These are phyloP conservation scores for Mucuna pruriens DNA, from an alignment of 306 rosid species.

Conservation along the genomic window DNA sequence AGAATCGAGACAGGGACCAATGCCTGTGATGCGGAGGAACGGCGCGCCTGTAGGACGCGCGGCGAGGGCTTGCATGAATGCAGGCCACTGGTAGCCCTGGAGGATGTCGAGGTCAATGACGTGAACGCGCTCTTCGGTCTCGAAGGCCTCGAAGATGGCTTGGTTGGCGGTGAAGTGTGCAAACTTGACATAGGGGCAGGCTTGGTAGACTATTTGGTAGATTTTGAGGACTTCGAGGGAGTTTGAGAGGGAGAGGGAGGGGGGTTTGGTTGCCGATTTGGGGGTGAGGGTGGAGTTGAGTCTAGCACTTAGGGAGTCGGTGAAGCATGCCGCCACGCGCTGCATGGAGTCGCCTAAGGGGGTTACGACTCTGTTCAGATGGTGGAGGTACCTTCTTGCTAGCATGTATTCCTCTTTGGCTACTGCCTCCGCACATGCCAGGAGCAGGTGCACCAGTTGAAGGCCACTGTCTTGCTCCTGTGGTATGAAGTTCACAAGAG, in stretches of 20 bases:
- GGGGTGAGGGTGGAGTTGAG: constrained; percentile 65
- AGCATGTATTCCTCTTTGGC: constrained; percentile 90
- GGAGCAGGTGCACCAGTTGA: constrained; percentile 89
- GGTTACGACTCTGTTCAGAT: constrained; percentile 72
- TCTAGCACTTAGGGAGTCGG: constrained; percentile 75
- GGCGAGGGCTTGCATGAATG: constrained; percentile 90
- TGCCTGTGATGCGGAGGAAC: constrained; percentile 70
- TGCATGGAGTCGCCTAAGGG: constrained; percentile 95
- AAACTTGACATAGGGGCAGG: constrained; percentile 87
- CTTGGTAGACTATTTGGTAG: constrained; percentile 91
- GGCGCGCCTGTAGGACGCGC: constrained; percentile 71
- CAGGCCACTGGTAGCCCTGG: constrained; percentile 96
- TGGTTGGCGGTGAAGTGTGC: constrained; percentile 95
- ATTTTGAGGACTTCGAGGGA: constrained; percentile 80
- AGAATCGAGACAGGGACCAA: constrained; percentile 52
- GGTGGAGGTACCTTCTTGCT: constrained; percentile 81
- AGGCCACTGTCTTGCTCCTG: constrained; percentile 96
- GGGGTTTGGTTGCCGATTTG: constrained; percentile 1
- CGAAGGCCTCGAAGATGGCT: constrained; percentile 91
- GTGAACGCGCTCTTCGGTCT: constrained; percentile 81
- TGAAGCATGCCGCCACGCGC: constrained; percentile 86
- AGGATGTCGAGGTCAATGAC: constrained; percentile 84
- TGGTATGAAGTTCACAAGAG: neutral
- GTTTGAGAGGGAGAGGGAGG: constrained; percentile 54
- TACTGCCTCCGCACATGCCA: constrained; percentile 92